Evolutionary conservation across 208 protist genomes (phyloP), one percentile per base, ranked within the genome.

Genomic region (Leptomonas seymouri): DNA sequence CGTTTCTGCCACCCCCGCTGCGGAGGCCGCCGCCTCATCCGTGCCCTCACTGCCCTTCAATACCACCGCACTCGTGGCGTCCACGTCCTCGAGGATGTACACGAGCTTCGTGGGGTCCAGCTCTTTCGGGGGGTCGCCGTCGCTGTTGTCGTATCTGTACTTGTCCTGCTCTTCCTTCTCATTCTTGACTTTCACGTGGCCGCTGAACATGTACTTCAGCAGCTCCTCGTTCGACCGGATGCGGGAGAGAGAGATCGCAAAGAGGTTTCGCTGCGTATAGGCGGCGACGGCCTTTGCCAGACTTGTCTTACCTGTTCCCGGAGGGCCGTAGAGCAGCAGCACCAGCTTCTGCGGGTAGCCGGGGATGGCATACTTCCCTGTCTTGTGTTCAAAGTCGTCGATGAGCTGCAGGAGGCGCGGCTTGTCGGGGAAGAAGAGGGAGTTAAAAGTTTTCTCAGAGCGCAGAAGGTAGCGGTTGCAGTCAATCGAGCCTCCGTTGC

Each of bases 281-380:
- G 84, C 78, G 18, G 94, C 92, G 45, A 98, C 84, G 2, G 92
- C 91, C 67, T 97, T 96, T 25, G 97, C 89, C 28, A 97, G 83
- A 67, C 93, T 94, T 49, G 97, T 99, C 70, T 99, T 98, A 21
- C 89, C 96, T 16, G 97, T 98, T 1, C 97, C 97, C 11, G 97
- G 97, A 14, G 97, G 97, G 0, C 97, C 97, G 82, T 98, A 81
- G 18, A 98, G 83, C 44, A 98, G 87, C 49, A 98, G 74, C 48
- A 90, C 82, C 25, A 98, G 71, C 80, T 90, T 88, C 54, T 97
- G 86, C 7, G 92, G 94, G 78, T 93, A 96, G 1, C 91, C 91
- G 0, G 86, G 83, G 3, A 97, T 79, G 23, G 91, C 86, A 71
- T 90, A 97, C 70, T 94, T 94, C 49, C 93, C 93, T 16, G 67